These are phyloP conservation scores for Crucihimalaya himalaica DNA, from an alignment of 345 rosid genomes.

Conservation along the genomic window DNA sequence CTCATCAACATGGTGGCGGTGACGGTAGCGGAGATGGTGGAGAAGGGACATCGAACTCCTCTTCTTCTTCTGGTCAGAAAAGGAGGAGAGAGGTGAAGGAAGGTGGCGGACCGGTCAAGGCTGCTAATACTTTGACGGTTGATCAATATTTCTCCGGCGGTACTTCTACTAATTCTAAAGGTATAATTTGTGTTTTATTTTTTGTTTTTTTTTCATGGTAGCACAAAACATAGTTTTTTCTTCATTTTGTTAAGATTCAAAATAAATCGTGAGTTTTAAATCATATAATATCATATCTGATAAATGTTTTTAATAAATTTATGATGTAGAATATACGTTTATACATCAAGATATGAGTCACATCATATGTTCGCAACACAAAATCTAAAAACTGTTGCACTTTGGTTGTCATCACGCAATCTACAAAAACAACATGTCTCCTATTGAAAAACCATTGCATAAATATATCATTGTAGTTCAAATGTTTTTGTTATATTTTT, in stretches of 20 bases:
- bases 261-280: background rate
- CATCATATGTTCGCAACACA: conserved; percentile 4
- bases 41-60: conserved; percentile 35
- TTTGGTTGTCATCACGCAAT: conserved; percentile 23
- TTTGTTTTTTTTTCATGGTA: background rate
- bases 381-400: conserved; percentile 6
- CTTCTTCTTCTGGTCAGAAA: conserved; percentile 40
- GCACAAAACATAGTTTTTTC: no score
- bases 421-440: background rate
- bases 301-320: background rate
- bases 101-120: conserved; percentile 19
- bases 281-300: background rate
- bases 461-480: background rate
- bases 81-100: conserved; percentile 48
- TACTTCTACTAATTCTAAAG: background rate
- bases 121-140: conserved; percentile 39
- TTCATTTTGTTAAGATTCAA: background rate
- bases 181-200: no score
- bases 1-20: background rate
- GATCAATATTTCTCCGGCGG: conserved; percentile 41
- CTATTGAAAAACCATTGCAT: background rate
- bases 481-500: background rate
- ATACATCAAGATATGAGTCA: conserved; percentile 14
- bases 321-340: background rate
- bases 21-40: conserved; percentile 21